Evolutionary conservation across 768 basidiomycete genomes (phyloP), one percentile per base, ranked within the genome.

Genomic region (Erythrobasidium yunnanense): DNA sequence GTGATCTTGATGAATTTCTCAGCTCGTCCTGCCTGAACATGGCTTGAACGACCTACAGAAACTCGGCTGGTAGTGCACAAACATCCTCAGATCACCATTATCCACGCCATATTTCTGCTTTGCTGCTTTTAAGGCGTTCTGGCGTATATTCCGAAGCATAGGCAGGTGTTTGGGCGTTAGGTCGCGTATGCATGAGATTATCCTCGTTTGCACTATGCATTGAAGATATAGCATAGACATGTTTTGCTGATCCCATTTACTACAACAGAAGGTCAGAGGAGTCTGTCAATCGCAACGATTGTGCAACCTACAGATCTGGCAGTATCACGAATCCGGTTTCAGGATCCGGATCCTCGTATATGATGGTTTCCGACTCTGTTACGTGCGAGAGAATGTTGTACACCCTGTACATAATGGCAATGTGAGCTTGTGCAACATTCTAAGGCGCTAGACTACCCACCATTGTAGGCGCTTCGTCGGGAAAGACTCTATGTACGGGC

Each of bases 11-110:
- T 35, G 15, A 18, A 25, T 0, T 20, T 20, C 15, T 27, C 15
- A 17, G 46, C 42, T 11, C 8, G 29, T 18, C 15, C 33, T 66
- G 18, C 22, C 15, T 1, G 25, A 5, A 22, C 20, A 6, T 49
- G 17, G 20, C 22, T 17, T 2, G 8, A 2, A 27, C 29, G 2
- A 80, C 87, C 69, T 66, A 92, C 92, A 96, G 74, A 96, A 97
- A 35, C 85, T 87, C 0, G 93, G 93, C 73, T 95, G 92, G 74
- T 99, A 99, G 74, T 99, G 95, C 15, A 97, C 77, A 71, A 84
- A 91, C 78, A 92, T 79, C 71, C 90, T 78, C 66, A 95, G 73
- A 8, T 83, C 80, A 2, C 84, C 85, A 17, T 73, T 70, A 2
- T 76, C 77, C 1, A 93, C 77, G 0, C 82, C 84, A 83, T 87